A percentile compares a stretch with the other conserved stretches of the same genome.
These are phyloP conservation scores for Saccharum hybrid DNA, from an alignment of 202 grass and related monocot genomes.

Conservation along the genomic window DNA sequence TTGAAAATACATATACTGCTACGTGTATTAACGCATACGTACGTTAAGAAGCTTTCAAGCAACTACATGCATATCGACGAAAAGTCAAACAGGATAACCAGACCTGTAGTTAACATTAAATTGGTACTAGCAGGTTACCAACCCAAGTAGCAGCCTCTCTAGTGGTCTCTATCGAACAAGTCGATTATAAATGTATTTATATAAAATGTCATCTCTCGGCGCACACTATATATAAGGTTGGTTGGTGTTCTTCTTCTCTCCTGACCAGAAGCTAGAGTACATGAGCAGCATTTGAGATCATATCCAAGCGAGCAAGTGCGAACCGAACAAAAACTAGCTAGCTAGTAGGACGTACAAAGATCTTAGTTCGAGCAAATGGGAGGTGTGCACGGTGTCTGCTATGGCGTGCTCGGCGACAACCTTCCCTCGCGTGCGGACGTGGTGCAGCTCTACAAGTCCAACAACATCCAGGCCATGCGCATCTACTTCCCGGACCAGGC, in stretches of 20 bases:
- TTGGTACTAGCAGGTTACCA: not conserved
- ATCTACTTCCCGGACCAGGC: conserved; percentile 55
- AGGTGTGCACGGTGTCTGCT: conserved; percentile 51
- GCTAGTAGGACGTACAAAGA: not conserved
- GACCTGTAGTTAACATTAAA: not conserved
- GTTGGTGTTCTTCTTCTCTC: not conserved
- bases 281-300: not conserved
- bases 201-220: not conserved
- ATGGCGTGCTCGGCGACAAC: conserved; percentile 50
- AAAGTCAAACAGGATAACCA: not conserved
- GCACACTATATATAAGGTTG: not conserved
- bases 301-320: not conserved
- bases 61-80: not conserved
- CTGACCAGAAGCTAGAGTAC: not conserved
- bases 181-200: not conserved
- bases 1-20: not conserved
- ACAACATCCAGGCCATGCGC: conserved; percentile 57
- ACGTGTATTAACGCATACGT: not conserved
- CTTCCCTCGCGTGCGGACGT: conserved; percentile 53
- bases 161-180: not conserved
- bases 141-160: not conserved
- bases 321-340: not conserved
- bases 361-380: not conserved
- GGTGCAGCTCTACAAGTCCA: conserved; percentile 63
- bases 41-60: not conserved